Conservation (phyloP, 2,329 filamentous ascomycete genomes). For the Colletotrichum endophyticum region DNA sequence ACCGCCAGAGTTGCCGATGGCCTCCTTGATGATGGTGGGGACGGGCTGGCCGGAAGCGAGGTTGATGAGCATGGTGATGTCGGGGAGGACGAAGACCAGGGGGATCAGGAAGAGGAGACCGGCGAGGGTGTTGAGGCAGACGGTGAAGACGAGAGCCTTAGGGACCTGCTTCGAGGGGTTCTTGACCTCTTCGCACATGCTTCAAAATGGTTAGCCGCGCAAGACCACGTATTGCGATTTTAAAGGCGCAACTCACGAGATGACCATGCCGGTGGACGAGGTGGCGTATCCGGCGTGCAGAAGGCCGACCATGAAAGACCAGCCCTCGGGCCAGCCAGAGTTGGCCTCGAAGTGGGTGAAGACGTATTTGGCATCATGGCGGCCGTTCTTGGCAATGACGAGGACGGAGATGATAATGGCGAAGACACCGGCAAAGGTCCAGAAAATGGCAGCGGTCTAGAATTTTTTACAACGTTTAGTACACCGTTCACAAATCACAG, state of each 20-base stretch:
- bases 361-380: constrained; percentile 65
- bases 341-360: constrained; percentile 72
- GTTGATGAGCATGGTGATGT: constrained; percentile 58
- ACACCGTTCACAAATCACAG: not conserved
- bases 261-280: constrained; percentile 80
- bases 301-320: constrained; percentile 76
- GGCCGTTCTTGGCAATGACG: constrained; percentile 71
- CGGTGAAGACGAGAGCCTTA: constrained; percentile 73
- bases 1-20: constrained; percentile 64
- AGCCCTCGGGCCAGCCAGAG: constrained; percentile 73
- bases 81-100: constrained; percentile 71
- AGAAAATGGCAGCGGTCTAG: constrained; percentile 74
- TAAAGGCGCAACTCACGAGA: constrained; percentile 60
- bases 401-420: constrained; percentile 68
- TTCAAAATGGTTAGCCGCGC: constrained; percentile 31
- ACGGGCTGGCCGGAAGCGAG: constrained; percentile 66
- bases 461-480: not conserved
- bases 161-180: constrained; percentile 71
- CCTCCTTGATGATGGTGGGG: constrained; percentile 66
- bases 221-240: not conserved
- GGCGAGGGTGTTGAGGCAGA: constrained; percentile 69
- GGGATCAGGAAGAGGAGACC: constrained; percentile 74
- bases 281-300: constrained; percentile 76
- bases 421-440: constrained; percentile 75
- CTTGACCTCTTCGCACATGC: constrained; percentile 77